phyloP scores from a whole-genome alignment of 805 yeast genomes.

The Metahyphopichia silvanorum region DNA sequence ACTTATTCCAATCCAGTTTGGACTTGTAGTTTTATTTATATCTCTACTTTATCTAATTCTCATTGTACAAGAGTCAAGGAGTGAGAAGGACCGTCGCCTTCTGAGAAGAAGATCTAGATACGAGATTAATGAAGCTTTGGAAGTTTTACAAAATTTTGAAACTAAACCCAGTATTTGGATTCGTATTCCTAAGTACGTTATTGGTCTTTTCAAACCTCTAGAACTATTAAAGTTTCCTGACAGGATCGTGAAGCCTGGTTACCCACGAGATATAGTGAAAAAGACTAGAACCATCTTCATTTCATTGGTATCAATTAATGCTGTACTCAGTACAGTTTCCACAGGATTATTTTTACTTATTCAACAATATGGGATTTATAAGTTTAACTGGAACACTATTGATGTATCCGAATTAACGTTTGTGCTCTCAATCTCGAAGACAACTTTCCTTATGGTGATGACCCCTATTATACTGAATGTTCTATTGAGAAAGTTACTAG shows the following conservation, averaged over 20 bases:
- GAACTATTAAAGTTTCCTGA: slow-evolving; percentile 49
- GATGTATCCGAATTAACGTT: slow-evolving; percentile 50
- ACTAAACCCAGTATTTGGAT: too few relatives aligned
- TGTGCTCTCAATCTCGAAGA: slow-evolving; percentile 28
- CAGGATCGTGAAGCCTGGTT: background rate
- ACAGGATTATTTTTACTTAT: slow-evolving; percentile 36
- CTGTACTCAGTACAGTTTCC: slow-evolving; percentile 18
- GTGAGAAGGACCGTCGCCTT: slow-evolving; percentile 44
- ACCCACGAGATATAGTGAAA: background rate
- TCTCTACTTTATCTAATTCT: slow-evolving; percentile 18
- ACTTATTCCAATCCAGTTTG: slow-evolving; percentile 20
- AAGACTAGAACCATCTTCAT: slow-evolving; percentile 30
- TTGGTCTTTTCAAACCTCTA: slow-evolving; percentile 39
- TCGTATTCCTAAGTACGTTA: too few relatives aligned
- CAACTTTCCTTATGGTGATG: slow-evolving; percentile 43
- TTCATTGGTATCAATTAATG: slow-evolving; percentile 29
- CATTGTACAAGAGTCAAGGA: slow-evolving; percentile 58
- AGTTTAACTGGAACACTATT: slow-evolving; percentile 50
- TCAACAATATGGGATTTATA: slow-evolving; percentile 49
- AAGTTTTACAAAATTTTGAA: too few relatives aligned
- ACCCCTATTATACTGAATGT: slow-evolving; percentile 45
- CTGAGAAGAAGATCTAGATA: too few relatives aligned
- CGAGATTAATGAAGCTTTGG: too few relatives aligned
- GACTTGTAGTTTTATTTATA: slow-evolving; percentile 28
- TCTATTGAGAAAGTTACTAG: slow-evolving; percentile 22